Percentiles rank a stretch among this genome's conserved stretches.
Evolutionary conservation across 371 early-diverging fungal species (phyloP).

Genomic region (Mortierella sp.): DNA sequence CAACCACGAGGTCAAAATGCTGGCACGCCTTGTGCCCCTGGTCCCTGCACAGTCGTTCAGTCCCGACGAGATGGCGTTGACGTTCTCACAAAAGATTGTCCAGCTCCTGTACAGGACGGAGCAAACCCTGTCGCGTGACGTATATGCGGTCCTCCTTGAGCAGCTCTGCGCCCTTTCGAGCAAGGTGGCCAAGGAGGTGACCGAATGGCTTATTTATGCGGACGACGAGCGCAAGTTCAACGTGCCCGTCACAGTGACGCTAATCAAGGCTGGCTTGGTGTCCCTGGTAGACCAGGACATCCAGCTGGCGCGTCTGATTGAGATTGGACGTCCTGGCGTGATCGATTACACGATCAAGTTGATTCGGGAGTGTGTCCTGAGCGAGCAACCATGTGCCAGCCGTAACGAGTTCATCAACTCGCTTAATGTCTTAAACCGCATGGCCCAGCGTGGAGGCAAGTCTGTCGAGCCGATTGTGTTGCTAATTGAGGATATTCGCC

Average conservation of each 20-base stretch:
- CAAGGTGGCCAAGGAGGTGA: conserved; percentile 84
- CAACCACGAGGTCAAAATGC: conserved; percentile 79
- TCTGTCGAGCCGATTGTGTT: conserved; percentile 71
- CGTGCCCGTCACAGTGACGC: conserved; percentile 83
- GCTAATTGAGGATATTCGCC: conserved; percentile 61
- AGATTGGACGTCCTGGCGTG: conserved; percentile 74
- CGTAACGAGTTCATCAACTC: conserved; percentile 81
- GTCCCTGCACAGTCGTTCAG: conserved; percentile 74
- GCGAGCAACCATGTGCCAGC: conserved; percentile 70
- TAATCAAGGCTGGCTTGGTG: conserved; percentile 85
- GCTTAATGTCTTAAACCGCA: conserved; percentile 73
- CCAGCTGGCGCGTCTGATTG: conserved; percentile 86
- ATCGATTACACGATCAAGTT: conserved; percentile 86
- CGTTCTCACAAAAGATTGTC: conserved; percentile 90
- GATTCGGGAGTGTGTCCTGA: conserved; percentile 76
- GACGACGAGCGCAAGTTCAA: conserved; percentile 95
- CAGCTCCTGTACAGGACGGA: conserved; percentile 85
- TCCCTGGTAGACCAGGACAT: conserved; percentile 85
- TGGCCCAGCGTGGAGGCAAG: conserved; percentile 70
- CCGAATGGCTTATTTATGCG: conserved; percentile 91
- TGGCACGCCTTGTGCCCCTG: conserved; percentile 78
- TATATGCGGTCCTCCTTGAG: conserved; percentile 85
- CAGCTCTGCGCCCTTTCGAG: conserved; percentile 83
- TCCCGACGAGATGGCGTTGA: conserved; percentile 81
- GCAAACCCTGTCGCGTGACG: conserved; percentile 77